Evolutionary conservation across 129 eudicot species (phyloP).

Genomic region (Tagetes erecta): DNA sequence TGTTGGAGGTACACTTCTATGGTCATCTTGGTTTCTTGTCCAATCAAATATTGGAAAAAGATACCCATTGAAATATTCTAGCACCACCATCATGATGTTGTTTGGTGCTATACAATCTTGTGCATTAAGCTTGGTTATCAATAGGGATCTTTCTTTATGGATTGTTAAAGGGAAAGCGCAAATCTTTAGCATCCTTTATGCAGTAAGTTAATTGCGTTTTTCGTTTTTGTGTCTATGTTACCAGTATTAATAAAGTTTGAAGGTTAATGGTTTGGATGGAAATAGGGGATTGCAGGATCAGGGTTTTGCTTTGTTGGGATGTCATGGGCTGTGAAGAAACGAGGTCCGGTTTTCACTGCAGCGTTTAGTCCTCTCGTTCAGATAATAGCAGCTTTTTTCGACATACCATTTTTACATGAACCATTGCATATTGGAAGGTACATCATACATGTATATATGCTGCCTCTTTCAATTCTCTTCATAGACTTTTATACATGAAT

Average conservation of each 20-base stretch:
- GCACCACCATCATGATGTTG: conserved; percentile 72
- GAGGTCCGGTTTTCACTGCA: conserved; percentile 78
- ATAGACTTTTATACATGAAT: conserved; percentile 8
- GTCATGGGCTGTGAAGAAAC: conserved; percentile 81
- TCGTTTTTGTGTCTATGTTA: too few species aligned
- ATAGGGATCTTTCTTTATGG: conserved; percentile 54
- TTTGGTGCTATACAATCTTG: conserved; percentile 68
- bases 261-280: background rate
- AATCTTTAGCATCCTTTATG: conserved; percentile 48
- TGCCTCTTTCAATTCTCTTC: background rate
- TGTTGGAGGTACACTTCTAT: conserved; percentile 48
- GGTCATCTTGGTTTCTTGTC: conserved; percentile 73
- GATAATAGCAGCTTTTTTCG: conserved; percentile 53
- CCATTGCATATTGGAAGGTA: conserved; percentile 77
- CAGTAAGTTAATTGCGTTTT: conserved; percentile 46
- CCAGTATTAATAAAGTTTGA: too few species aligned
- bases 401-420: conserved; percentile 63
- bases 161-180: conserved; percentile 46
- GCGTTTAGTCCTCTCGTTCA: conserved; percentile 76
- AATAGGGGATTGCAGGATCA: conserved; percentile 69
- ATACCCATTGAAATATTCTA: conserved; percentile 63
- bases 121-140: conserved; percentile 36
- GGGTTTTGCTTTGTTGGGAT: conserved; percentile 72
- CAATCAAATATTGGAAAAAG: conserved; percentile 56
- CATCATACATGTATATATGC: too few species aligned